Evolutionary conservation across 192 early-diverging fungal genomes (phyloP).

Genomic region (Backusella mclennaniae): DNA sequence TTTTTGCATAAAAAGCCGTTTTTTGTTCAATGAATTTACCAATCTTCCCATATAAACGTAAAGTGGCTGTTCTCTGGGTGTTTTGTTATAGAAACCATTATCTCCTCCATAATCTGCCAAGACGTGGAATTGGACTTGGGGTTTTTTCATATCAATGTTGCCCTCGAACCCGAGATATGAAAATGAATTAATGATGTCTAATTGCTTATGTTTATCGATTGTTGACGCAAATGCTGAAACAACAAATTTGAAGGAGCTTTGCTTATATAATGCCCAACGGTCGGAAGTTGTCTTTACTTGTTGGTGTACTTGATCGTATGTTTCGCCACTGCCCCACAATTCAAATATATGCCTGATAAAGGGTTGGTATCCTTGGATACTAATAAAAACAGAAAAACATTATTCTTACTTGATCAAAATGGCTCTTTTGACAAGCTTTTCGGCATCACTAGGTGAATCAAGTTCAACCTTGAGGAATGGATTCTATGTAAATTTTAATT

Average conservation of each 20-base stretch:
- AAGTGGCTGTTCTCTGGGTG: background rate
- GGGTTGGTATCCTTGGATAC: background rate
- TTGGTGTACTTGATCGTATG: constrained; percentile 60
- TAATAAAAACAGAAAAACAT: background rate
- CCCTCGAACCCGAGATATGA: constrained; percentile 85
- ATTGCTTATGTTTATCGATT: constrained; percentile 68
- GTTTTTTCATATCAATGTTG: constrained; percentile 77
- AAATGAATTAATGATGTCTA: constrained; percentile 80
- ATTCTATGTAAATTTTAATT: constrained; percentile 40
- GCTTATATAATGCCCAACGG: constrained; percentile 50
- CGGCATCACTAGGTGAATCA: constrained; percentile 66
- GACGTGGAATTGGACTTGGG: constrained; percentile 71
- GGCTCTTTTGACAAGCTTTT: constrained; percentile 70
- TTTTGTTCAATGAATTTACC: constrained; percentile 29
- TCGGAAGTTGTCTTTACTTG: constrained; percentile 58
- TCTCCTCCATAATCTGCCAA: constrained; percentile 78
- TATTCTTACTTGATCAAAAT: constrained; percentile 76
- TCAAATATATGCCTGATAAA: constrained; percentile 51
- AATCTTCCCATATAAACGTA: constrained; percentile 71
- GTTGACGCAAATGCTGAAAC: constrained; percentile 78
- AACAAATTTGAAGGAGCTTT: constrained; percentile 69
- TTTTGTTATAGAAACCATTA: background rate
- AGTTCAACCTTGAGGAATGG: constrained; percentile 82
- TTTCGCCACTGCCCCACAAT: constrained; percentile 69
- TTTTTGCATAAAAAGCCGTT: background rate